These are phyloP conservation scores for Linnemannia schmuckeri DNA, from an alignment of 192 early-diverging fungal species.

Conservation along the genomic window DNA sequence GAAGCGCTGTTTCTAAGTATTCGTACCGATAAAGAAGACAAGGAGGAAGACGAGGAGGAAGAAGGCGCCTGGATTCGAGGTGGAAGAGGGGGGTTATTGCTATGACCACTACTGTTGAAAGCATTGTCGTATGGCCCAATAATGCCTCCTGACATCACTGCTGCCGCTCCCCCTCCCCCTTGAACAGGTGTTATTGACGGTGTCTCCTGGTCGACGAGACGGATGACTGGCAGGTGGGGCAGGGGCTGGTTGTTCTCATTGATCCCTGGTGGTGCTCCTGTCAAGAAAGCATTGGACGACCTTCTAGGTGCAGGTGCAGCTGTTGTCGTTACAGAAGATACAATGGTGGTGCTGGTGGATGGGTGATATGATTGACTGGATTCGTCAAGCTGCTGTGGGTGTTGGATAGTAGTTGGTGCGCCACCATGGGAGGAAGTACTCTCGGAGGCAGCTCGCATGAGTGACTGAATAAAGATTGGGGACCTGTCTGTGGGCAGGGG, in stretches of 20 bases:
- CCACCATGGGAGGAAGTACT: conserved; percentile 2
- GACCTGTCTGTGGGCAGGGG: conserved; percentile 27
- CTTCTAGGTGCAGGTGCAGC: neutral
- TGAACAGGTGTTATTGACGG: neutral
- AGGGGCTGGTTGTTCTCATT: neutral
- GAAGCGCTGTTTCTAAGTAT: neutral
- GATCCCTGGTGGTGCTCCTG: neutral
- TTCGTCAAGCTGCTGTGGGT: neutral
- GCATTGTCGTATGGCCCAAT: neutral
- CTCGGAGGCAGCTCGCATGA: conserved; percentile 15
- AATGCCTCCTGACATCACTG: neutral
- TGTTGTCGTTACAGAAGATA: neutral
- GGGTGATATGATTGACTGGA: neutral
- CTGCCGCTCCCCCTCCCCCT: neutral
- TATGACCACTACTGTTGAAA: neutral
- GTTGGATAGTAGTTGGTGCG: neutral
- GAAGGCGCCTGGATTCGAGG: conserved; percentile 1
- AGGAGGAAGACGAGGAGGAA: neutral
- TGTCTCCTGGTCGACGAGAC: neutral
- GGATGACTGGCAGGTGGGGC: conserved; percentile 5
- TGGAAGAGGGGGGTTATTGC: neutral
- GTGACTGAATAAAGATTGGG: conserved; percentile 18
- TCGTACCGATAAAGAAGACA: neutral
- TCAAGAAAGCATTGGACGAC: neutral
- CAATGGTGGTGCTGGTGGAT: neutral